Evolutionary conservation across 2,329 filamentous ascomycete genomes (phyloP).

Genomic region (Stemphylium lycopersici): DNA sequence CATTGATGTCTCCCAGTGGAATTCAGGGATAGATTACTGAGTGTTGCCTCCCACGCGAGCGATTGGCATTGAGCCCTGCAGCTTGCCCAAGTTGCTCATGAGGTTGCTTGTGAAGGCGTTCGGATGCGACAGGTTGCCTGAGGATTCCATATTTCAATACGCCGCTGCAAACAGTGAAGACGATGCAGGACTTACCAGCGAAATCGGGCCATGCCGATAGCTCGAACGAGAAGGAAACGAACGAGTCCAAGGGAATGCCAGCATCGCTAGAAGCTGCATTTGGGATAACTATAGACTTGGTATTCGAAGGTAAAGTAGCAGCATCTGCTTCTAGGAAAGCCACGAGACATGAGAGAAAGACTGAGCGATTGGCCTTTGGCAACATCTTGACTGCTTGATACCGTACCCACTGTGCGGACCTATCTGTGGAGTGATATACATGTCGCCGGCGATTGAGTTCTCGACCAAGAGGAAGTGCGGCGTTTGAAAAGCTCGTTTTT

Average conservation of each 20-base stretch:
- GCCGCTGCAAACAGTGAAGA: neutral
- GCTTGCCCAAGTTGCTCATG: slow-evolving; percentile 60
- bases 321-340: neutral
- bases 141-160: neutral
- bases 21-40: slow-evolving; percentile 65
- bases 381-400: neutral
- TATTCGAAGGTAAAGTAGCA: neutral
- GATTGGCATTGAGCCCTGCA: slow-evolving; percentile 63
- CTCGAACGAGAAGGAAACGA: slow-evolving; percentile 7
- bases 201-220: slow-evolving; percentile 12
- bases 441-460: neutral
- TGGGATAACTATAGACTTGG: neutral
- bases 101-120: slow-evolving; percentile 67
- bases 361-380: neutral
- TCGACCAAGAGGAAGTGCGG: neutral
- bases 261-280: neutral
- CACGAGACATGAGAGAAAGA: neutral
- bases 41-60: slow-evolving; percentile 71
- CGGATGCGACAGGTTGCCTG: slow-evolving; percentile 59
- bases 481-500: neutral
- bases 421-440: neutral
- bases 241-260: slow-evolving; percentile 9
- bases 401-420: neutral
- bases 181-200: neutral
- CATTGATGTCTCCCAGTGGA: slow-evolving; percentile 54